phyloP scores from a whole-genome alignment of 768 basidiomycete species.

The Boletellus ananiceps region DNA sequence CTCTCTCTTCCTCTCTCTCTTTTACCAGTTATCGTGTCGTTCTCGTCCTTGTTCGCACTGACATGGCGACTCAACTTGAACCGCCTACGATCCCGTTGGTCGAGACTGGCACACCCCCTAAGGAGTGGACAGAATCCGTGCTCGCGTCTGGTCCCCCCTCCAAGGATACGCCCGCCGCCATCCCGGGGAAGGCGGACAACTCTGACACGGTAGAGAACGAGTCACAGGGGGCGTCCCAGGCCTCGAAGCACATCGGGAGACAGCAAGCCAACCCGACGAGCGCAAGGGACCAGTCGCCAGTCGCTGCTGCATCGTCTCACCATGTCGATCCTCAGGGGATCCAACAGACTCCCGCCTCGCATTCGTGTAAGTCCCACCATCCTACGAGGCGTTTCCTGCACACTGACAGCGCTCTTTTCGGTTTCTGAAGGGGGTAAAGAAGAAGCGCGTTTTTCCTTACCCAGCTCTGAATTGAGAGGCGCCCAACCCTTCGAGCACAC shows the following conservation, averaged over 20 bases:
- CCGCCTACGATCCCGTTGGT: slow-evolving; percentile 17
- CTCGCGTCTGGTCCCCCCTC: slow-evolving; percentile 6
- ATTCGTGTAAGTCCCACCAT: slow-evolving; percentile 11
- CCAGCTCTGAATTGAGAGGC: slow-evolving; percentile 33
- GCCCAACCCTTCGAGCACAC: slow-evolving; percentile 29
- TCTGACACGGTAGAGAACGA: not conserved
- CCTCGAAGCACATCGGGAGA: not conserved
- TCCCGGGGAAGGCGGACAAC: not conserved
- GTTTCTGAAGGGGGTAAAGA: slow-evolving; percentile 1
- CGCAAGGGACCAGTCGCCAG: too few species aligned
- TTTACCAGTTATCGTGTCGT: not conserved
- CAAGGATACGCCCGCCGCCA: slow-evolving; percentile 4
- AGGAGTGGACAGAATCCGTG: slow-evolving; percentile 17
- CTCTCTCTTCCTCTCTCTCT: too few species aligned
- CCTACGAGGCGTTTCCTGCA: not conserved
- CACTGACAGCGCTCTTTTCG: slow-evolving; percentile 8
- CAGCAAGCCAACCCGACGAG: not conserved
- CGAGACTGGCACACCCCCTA: slow-evolving; percentile 17
- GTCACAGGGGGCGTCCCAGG: not conserved
- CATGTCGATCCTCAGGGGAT: not conserved
- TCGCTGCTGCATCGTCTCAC: too few species aligned
- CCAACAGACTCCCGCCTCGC: not conserved
- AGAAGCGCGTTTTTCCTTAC: slow-evolving; percentile 25
- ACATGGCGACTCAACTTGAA: slow-evolving; percentile 9
- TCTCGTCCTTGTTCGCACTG: not conserved